Evolutionary conservation across 78 protist genomes (phyloP).

Genomic region (Protostelium mycophagum): DNA sequence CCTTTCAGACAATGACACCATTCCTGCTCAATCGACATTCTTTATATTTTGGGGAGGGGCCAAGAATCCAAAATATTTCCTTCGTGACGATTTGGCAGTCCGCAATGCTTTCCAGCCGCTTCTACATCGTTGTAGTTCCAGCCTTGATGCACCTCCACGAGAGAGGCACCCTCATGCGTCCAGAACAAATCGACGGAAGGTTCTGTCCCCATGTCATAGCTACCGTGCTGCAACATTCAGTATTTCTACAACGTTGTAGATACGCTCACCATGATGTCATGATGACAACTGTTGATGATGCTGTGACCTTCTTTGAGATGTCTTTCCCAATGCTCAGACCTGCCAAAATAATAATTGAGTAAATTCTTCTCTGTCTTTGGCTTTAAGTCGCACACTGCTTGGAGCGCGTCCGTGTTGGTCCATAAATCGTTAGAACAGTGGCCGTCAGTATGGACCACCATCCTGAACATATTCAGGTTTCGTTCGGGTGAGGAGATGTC

Average conservation of each 20-base stretch:
- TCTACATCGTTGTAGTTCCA: neutral
- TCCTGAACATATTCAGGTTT: too few species aligned
- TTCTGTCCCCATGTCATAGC: neutral
- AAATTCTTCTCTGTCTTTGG: neutral
- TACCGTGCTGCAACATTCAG: neutral
- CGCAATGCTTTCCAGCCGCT: neutral
- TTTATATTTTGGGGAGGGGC: neutral
- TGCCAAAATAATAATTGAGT: neutral
- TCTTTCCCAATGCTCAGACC: neutral
- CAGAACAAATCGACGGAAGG: neutral
- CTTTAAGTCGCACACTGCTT: neutral
- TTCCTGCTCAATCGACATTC: too few species aligned
- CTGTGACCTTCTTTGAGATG: neutral
- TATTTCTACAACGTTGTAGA: neutral
- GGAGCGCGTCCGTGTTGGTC: neutral
- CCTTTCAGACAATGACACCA: too few species aligned
- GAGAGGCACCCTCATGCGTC: neutral
- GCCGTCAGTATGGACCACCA: neutral
- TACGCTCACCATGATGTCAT: neutral
- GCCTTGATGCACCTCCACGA: neutral
- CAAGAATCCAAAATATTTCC: neutral
- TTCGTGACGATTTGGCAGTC: neutral
- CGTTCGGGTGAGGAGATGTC: neutral
- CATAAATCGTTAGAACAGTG: neutral
- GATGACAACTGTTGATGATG: neutral